phyloP scores from a whole-genome alignment of 2,329 filamentous ascomycete species.

The Neoascochyta sp. region DNA sequence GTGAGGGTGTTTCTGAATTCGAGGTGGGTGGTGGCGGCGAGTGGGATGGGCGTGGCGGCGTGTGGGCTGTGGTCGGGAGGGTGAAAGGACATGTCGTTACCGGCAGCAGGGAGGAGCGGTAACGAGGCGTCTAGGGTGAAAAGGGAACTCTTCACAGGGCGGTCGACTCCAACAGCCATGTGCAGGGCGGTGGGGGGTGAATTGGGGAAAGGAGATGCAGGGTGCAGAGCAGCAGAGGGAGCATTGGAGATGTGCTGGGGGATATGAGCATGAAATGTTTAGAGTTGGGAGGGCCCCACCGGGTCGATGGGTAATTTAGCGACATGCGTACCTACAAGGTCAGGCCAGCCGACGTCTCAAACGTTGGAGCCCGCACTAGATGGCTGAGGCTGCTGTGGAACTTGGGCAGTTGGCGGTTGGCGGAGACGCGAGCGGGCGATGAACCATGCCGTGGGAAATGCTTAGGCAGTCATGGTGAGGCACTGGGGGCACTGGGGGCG shows the following conservation, averaged over 20 bases:
- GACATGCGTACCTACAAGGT: conserved; percentile 28
- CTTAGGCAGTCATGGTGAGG: too few relatives aligned
- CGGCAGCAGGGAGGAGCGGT: conserved; percentile 29
- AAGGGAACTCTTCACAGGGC: conserved; percentile 34
- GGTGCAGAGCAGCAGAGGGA: conserved; percentile 17
- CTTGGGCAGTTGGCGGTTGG: conserved; percentile 31
- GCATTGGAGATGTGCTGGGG: conserved; percentile 28
- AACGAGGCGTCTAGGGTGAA: conserved; percentile 32
- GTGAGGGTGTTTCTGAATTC: conserved; percentile 17
- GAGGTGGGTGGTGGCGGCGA: conserved; percentile 19
- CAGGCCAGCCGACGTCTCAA: conserved; percentile 30
- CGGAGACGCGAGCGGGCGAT: conserved; percentile 32
- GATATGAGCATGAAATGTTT: conserved; percentile 29
- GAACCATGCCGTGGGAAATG: conserved; percentile 33
- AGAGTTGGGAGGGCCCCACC: conserved; percentile 21
- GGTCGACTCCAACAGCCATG: conserved; percentile 40
- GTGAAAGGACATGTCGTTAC: conserved; percentile 37
- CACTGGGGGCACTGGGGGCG: too few relatives aligned
- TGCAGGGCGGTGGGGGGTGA: conserved; percentile 29
- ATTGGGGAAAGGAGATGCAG: conserved; percentile 22
- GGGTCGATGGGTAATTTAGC: conserved; percentile 18
- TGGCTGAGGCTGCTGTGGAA: conserved; percentile 21
- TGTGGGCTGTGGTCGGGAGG: conserved; percentile 27
- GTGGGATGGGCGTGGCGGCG: too few relatives aligned
- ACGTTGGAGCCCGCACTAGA: conserved; percentile 38